Percentiles rank a stretch among this genome's conserved stretches.
These are phyloP conservation scores for Guyanaporus albipodus DNA, from an alignment of 768 basidiomycete species.

Conservation along the genomic window DNA sequence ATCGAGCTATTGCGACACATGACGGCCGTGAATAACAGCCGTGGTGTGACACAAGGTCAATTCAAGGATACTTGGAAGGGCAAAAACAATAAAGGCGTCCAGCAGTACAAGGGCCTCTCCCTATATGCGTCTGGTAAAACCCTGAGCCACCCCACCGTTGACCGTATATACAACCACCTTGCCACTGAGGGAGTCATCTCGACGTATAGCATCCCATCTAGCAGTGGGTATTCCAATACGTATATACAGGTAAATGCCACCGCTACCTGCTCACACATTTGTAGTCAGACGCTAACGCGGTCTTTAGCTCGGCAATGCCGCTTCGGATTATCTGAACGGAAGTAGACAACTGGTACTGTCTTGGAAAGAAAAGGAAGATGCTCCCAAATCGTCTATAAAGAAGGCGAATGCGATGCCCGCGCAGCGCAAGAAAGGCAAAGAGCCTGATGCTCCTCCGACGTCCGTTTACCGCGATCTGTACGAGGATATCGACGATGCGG, in stretches of 20 bases:
- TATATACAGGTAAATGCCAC: conserved; percentile 49
- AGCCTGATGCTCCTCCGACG: conserved; percentile 1
- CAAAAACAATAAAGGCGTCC: conserved; percentile 40
- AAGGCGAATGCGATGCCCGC: conserved; percentile 6
- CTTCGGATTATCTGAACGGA: conserved; percentile 20
- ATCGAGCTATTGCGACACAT: conserved; percentile 55
- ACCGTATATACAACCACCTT: conserved; percentile 62
- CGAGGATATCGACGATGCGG: conserved; percentile 29
- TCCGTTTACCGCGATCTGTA: conserved; percentile 15
- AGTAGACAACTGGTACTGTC: conserved; percentile 19
- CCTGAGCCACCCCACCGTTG: conserved; percentile 50
- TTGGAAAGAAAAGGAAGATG: conserved; percentile 25
- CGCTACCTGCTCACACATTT: too few relatives aligned
- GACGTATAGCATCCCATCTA: conserved; percentile 43
- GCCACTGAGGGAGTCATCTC: conserved; percentile 46
- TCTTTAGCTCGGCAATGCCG: conserved; percentile 17
- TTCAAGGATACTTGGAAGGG: conserved; percentile 67
- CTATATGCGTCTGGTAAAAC: conserved; percentile 53
- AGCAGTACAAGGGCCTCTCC: conserved; percentile 45
- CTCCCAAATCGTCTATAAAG: conserved; percentile 5
- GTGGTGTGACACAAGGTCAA: conserved; percentile 56
- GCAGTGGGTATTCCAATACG: conserved; percentile 46
- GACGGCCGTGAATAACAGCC: conserved; percentile 35
- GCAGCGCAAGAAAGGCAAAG: conserved; percentile 22
- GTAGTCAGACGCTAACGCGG: conserved; percentile 2